Evolutionary conservation across 2,329 filamentous ascomycete genomes (phyloP), one percentile per base, ranked within the genome.

Genomic region (Botrytis squamosa): DNA sequence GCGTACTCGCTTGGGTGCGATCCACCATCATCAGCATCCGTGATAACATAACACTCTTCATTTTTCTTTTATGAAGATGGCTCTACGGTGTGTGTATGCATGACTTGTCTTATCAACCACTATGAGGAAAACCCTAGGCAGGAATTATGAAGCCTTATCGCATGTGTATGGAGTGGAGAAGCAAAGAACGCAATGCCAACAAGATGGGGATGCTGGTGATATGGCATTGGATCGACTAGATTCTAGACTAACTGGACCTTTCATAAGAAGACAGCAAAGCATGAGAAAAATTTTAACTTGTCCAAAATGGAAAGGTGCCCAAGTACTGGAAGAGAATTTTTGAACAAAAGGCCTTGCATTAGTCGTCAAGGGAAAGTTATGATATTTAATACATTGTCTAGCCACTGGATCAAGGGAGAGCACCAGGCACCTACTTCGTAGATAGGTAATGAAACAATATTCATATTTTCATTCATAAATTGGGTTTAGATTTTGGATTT

Each of bases 241-340:
- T 57, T 57, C 52, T 57, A 57, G 52, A 57, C 52, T 29, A 57
- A 57, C n/a, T 18, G 18, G 52, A 59, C 49, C 57, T 46, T 65
- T 71, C 46, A 59, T 67, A 42, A 59, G 29, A 67, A 46, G 64
- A 72, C 63, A 72, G 40, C 71, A 68, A 72, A 72, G 71, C 71
- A 68, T 49, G 63, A 68, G 38, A 16, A 18, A 55, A 25, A 5
- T 33, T 67, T 59, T n/a, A 59, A 36, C 40, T 9, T 38, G 14
- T 36, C 55, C 42, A 20, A 52, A 65, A 42, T 49, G 46, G 42
- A 71, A 65, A 71, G 36, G n/a, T 20, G 29, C 18, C 33, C 44
- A 12, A 64, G 70, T 10, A 71, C 25, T n/a, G 33, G 55, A 66
- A 49, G 55, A 62, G 68, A 63, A 63, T 44, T 46, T 60, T 70